A percentile compares a stretch with the other conserved stretches of the same genome.
Evolutionary conservation across 176 grass and related monocot species (phyloP).

Genomic region (Triticum timopheevii): DNA sequence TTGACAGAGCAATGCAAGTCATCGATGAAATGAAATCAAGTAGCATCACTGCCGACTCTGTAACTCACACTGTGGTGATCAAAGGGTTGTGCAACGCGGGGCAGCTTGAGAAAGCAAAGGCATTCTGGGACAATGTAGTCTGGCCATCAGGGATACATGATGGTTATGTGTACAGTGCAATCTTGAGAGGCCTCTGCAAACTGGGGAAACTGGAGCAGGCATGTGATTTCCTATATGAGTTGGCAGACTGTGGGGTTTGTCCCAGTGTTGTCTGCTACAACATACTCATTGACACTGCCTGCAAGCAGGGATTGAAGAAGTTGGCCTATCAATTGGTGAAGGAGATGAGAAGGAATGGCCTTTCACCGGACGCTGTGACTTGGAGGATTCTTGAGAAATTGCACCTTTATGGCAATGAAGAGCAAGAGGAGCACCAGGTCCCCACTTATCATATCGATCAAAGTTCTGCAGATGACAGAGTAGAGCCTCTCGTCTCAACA

Average conservation of each 20-base stretch:
- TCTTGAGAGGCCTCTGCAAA: conserved; percentile 63
- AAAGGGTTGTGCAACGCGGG: conserved; percentile 52
- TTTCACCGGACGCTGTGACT: conserved; percentile 65
- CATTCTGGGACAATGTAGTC: conserved; percentile 74
- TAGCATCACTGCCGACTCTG: conserved; percentile 38
- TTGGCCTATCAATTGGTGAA: conserved; percentile 60
- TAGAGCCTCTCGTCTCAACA: background rate
- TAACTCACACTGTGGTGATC: conserved; percentile 54
- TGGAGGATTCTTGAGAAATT: conserved; percentile 89
- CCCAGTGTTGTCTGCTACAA: conserved; percentile 80
- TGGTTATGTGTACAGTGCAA: conserved; percentile 68
- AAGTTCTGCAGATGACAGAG: conserved; percentile 21
- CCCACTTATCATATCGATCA: background rate
- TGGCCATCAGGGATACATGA: conserved; percentile 86
- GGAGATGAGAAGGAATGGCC: conserved; percentile 82
- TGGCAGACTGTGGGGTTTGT: conserved; percentile 54
- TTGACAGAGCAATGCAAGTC: conserved; percentile 59
- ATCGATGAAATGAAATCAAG: conserved; percentile 60
- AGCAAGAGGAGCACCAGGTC: conserved; percentile 7
- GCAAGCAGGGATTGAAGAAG: conserved; percentile 58
- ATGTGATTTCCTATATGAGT: conserved; percentile 83
- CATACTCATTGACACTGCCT: conserved; percentile 68
- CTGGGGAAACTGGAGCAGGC: conserved; percentile 69
- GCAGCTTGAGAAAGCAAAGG: conserved; percentile 55
- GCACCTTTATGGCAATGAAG: conserved; percentile 35